Base-by-base conservation (phyloP, 495 filamentous ascomycete genomes). In the Clohesyomyces aquaticus region DNA sequence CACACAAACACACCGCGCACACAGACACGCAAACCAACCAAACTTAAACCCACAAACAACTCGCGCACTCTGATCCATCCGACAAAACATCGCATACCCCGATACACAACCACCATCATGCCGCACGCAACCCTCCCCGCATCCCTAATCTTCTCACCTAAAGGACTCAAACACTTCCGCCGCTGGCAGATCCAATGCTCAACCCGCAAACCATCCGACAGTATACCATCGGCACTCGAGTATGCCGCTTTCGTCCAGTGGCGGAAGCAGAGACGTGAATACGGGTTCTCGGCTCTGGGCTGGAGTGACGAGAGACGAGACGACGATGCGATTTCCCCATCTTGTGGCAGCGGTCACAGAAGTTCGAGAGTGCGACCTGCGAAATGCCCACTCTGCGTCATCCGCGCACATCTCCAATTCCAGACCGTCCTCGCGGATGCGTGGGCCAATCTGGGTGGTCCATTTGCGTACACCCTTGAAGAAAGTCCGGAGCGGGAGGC, bases 341-440 rank as follows among this genome's bases (percentile, higher is more conserved):
- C 42, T 19, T 19, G 4, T 14, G 42, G 3, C n/a, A 4, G 4
- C 42, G 16, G 3, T 46, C 3, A 4, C 4, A 4, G 4, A n/a
- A n/a, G n/a, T n/a, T 46, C 42, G 14, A 16, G 16, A 18, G 4
- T 18, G 42, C 4, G 22, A 3, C 16, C 16, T 4, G 8, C 14
- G n/a, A 12, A 25, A 22, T 51, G 47, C 21, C 47, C 47, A 6
- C 4, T 8, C 3, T 51, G 47, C 47, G 22, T 25, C 21, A 28
- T 51, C 47, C 19, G 22, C 21, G 47, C 22, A 23, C 47, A 51
- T 28, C 6, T 51, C 19, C 21, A 51, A 23, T 51, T 23, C 25
- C 22, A 23, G 47, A 23, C 8, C 2, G 4, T 25, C 2, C 47
- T 51, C 14, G 27, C 47, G 47, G 3, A 12, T 18, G 47, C 25